Evolutionary conservation across 495 filamentous ascomycete genomes (phyloP).

Genomic region (Penicillium flavigenum): DNA sequence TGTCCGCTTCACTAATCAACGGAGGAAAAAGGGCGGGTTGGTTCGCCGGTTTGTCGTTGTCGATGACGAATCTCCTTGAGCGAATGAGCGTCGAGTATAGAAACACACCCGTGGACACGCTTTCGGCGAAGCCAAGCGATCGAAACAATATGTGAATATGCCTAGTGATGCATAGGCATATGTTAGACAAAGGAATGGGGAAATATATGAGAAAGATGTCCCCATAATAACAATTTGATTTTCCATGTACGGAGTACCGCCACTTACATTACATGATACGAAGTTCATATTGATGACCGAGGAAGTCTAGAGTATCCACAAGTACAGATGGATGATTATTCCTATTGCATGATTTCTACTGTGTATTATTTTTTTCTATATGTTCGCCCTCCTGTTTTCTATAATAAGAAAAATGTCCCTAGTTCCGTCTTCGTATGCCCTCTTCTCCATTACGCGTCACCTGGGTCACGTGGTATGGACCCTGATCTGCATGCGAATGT

Average conservation of each 20-base stretch:
- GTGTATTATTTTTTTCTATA: background rate
- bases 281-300: background rate
- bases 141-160: background rate
- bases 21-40: conserved; percentile 4
- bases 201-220: background rate
- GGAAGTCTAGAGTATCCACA: background rate
- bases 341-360: background rate
- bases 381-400: background rate
- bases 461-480: background rate
- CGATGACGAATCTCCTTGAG: conserved; percentile 41
- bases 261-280: conserved; percentile 17
- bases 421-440: background rate
- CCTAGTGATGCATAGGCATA: background rate
- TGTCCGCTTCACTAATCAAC: conserved; percentile 2
- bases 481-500: conserved; percentile 1
- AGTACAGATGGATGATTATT: background rate
- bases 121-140: conserved; percentile 5
- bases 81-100: conserved; percentile 34
- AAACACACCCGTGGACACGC: conserved; percentile 18
- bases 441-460: background rate
- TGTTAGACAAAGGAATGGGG: background rate
- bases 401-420: background rate
- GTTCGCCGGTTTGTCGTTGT: conserved; percentile 27
- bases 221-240: background rate
- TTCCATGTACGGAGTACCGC: conserved; percentile 15